These are phyloP conservation scores for Tephrocybe sp. DNA, from an alignment of 768 basidiomycete genomes.

Conservation along the genomic window DNA sequence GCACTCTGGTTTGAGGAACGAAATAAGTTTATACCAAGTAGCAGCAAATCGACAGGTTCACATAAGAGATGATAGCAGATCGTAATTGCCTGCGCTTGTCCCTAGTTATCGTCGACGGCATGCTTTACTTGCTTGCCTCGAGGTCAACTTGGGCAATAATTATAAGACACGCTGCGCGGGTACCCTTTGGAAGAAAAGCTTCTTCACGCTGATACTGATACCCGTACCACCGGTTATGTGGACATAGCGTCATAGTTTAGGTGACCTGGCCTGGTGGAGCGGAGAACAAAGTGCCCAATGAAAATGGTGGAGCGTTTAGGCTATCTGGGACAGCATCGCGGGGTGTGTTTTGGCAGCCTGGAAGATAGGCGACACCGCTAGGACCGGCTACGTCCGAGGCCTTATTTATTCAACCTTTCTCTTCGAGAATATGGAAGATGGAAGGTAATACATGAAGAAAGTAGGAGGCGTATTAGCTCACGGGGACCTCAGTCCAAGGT, in stretches of 20 bases:
- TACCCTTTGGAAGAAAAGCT: neutral
- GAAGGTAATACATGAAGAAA: slow-evolving; percentile 1
- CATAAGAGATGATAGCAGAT: neutral
- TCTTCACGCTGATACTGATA: slow-evolving; percentile 8
- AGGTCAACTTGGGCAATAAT: slow-evolving; percentile 1
- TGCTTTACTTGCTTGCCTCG: slow-evolving; percentile 3
- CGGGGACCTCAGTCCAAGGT: slow-evolving; percentile 1
- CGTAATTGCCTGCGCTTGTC: slow-evolving; percentile 1
- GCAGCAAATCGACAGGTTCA: neutral
- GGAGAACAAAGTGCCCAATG: neutral
- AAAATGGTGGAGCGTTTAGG: slow-evolving; percentile 7
- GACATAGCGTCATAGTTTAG: slow-evolving; percentile 6
- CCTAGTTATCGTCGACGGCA: neutral
- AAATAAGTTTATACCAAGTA: neutral
- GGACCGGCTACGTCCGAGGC: slow-evolving; percentile 15
- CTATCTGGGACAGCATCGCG: slow-evolving; percentile 13
- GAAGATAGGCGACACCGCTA: neutral
- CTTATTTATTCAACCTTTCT: slow-evolving; percentile 2
- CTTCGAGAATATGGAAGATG: slow-evolving; percentile 5
- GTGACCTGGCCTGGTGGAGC: slow-evolving; percentile 4
- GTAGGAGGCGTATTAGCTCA: slow-evolving; percentile 7
- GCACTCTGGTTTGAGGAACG: neutral
- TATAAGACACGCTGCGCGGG: neutral
- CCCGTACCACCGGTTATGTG: slow-evolving; percentile 3
- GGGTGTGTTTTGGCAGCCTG: slow-evolving; percentile 1